Percentiles rank a stretch among this genome's conserved stretches.
Conservation (phyloP, 768 basidiomycete genomes). For the Xerocomus potaroensis region DNA sequence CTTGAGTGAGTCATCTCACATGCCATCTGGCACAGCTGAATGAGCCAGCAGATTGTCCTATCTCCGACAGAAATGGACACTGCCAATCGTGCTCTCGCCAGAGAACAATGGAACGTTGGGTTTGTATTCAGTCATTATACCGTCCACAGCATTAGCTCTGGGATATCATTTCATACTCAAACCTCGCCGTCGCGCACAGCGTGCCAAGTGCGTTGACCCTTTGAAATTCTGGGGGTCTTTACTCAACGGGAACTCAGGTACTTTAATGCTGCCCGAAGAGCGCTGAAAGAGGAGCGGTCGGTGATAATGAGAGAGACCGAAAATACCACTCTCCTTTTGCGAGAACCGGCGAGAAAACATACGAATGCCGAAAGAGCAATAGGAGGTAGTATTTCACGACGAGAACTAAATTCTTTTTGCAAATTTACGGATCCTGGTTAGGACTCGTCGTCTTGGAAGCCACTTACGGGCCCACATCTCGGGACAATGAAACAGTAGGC, state of each 20-base stretch:
- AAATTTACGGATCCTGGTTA: conserved; percentile 29
- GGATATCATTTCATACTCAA: conserved; percentile 56
- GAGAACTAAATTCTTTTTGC: neutral
- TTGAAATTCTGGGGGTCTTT: conserved; percentile 9
- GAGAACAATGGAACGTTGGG: conserved; percentile 45
- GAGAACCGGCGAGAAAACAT: conserved; percentile 62
- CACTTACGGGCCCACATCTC: conserved; percentile 57
- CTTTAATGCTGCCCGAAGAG: conserved; percentile 60
- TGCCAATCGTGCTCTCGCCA: conserved; percentile 56
- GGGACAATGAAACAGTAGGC: conserved; percentile 46
- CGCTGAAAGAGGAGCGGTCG: conserved; percentile 59
- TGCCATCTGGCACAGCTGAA: conserved; percentile 13
- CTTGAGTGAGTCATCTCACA: conserved; percentile 43
- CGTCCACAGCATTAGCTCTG: conserved; percentile 48
- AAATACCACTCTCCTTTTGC: conserved; percentile 58
- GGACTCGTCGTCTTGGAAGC: conserved; percentile 78
- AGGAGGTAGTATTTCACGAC: conserved; percentile 49
- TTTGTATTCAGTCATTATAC: conserved; percentile 49
- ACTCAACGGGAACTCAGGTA: conserved; percentile 43
- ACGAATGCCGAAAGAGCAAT: conserved; percentile 58
- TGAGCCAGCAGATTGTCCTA: conserved; percentile 43
- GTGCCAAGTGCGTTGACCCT: conserved; percentile 43
- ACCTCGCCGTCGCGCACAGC: conserved; percentile 49
- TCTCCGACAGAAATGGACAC: conserved; percentile 50
- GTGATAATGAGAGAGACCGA: conserved; percentile 60